Conservation (phyloP, 495 filamentous ascomycete species). For the Clohesyomyces aquaticus region DNA sequence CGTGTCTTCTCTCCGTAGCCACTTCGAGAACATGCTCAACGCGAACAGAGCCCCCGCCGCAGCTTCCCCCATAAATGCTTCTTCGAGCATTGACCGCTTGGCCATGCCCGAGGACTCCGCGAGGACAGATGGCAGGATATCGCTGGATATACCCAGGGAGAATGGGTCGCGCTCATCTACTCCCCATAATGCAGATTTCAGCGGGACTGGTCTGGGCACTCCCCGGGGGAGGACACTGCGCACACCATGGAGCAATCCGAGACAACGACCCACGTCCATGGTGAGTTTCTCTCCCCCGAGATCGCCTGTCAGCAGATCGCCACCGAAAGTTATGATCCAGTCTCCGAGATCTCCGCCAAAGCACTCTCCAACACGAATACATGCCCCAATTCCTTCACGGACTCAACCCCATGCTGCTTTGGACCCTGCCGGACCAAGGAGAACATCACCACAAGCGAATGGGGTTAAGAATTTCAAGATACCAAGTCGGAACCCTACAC, state of each 20-base stretch:
- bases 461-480: constrained; percentile 57
- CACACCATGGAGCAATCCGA: constrained; percentile 45
- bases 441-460: constrained; percentile 53
- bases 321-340: constrained; percentile 72
- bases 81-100: constrained; percentile 21
- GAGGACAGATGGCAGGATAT: constrained; percentile 38
- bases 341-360: constrained; percentile 77
- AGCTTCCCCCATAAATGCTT: constrained; percentile 22
- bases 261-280: constrained; percentile 52
- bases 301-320: constrained; percentile 62
- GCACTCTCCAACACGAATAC: constrained; percentile 39
- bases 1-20: constrained; percentile 87
- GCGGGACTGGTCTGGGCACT: constrained; percentile 21
- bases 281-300: constrained; percentile 61
- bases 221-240: constrained; percentile 34
- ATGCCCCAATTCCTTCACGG: constrained; percentile 47
- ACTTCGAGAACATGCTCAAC: constrained; percentile 84
- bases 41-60: constrained; percentile 27
- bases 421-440: constrained; percentile 53
- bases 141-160: constrained; percentile 41
- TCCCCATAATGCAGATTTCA: constrained; percentile 22
- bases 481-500: constrained; percentile 57
- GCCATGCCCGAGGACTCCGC: constrained; percentile 22
- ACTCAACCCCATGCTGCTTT: constrained; percentile 51
- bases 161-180: constrained; percentile 22